A percentile compares a stretch with the other conserved stretches of the same genome.
These are phyloP conservation scores for Camelina laxa DNA, from an alignment of 345 rosid genomes.

Conservation along the genomic window DNA sequence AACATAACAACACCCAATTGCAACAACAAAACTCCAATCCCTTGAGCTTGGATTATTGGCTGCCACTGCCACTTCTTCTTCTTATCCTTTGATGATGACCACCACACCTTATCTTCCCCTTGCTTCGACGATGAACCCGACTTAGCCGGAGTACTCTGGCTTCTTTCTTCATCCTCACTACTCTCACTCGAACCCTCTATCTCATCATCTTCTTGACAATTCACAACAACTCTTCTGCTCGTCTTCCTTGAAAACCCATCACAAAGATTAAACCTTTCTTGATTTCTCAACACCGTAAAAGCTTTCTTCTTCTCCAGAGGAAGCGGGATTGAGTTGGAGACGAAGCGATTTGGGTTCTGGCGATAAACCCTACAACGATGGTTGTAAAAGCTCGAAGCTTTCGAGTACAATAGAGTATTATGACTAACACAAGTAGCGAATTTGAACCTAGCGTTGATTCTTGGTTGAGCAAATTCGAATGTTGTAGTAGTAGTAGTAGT, in stretches of 20 bases:
- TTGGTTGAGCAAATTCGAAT: conserved; percentile 51
- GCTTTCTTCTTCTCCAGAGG: conserved; percentile 31
- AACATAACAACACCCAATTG: conserved; percentile 82
- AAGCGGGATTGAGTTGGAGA: conserved; percentile 42
- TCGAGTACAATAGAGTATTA: conserved; percentile 45
- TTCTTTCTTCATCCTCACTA: conserved; percentile 50
- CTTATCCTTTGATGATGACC: conserved; percentile 58
- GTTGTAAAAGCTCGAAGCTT: conserved; percentile 43
- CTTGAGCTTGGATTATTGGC: conserved; percentile 77
- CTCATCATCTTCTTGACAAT: conserved; percentile 75
- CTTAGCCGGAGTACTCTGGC: conserved; percentile 43
- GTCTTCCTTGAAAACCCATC: conserved; percentile 45
- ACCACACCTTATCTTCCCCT: conserved; percentile 60
- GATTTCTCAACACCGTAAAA: conserved; percentile 19
- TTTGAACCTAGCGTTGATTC: conserved; percentile 36
- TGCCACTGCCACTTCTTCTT: conserved; percentile 78
- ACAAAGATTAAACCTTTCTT: conserved; percentile 39
- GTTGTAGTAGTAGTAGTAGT: conserved; percentile 39
- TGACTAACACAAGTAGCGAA: conserved; percentile 30
- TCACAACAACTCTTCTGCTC: conserved; percentile 50
- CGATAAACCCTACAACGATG: conserved; percentile 53
- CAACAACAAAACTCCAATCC: conserved; percentile 73
- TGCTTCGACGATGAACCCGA: conserved; percentile 51
- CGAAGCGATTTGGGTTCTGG: conserved; percentile 44
- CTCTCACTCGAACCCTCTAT: conserved; percentile 49